Evolutionary conservation across 768 basidiomycete species (phyloP).

Genomic region (Russula dissimulans): DNA sequence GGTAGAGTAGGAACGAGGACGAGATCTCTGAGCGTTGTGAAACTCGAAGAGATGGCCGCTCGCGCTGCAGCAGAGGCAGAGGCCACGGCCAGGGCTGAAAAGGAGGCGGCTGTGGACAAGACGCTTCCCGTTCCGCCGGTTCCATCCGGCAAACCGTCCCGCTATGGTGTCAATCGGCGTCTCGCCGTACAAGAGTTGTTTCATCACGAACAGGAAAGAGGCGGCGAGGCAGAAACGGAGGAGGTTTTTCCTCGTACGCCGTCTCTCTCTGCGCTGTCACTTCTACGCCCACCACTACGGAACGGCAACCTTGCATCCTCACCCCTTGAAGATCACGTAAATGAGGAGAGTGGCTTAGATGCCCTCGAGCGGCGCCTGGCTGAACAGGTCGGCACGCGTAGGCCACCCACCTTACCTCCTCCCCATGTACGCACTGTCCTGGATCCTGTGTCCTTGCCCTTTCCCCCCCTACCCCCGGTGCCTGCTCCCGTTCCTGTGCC

Average conservation of each 20-base stretch:
- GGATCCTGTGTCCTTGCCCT: not conserved
- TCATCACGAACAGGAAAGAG: not conserved
- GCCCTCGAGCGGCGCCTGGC: slow-evolving; percentile 60
- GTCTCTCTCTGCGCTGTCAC: slow-evolving; percentile 25
- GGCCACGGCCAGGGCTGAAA: slow-evolving; percentile 20
- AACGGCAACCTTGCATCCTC: not conserved
- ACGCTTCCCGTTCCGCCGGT: slow-evolving; percentile 53
- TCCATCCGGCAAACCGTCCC: slow-evolving; percentile 33
- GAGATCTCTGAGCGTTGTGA: slow-evolving; percentile 54
- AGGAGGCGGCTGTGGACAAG: slow-evolving; percentile 35
- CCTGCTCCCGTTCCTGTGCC: slow-evolving; percentile 5
- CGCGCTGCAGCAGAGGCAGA: slow-evolving; percentile 24
- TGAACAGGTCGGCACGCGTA: slow-evolving; percentile 65
- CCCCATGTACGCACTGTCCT: slow-evolving; percentile 33
- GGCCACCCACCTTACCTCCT: slow-evolving; percentile 24
- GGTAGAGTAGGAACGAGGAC: slow-evolving; percentile 22
- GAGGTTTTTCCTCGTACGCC: slow-evolving; percentile 20
- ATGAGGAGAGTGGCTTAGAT: slow-evolving; percentile 52
- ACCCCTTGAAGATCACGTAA: not conserved
- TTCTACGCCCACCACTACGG: slow-evolving; percentile 23
- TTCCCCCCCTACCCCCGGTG: not conserved
- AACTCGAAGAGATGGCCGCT: slow-evolving; percentile 66
- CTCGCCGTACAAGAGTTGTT: slow-evolving; percentile 29
- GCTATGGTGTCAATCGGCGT: slow-evolving; percentile 16
- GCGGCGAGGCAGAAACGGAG: slow-evolving; percentile 16